Evolutionary conservation across 306 rosid species (phyloP), one percentile per base, ranked within the genome.

Genomic region (Vigna unguiculata): DNA sequence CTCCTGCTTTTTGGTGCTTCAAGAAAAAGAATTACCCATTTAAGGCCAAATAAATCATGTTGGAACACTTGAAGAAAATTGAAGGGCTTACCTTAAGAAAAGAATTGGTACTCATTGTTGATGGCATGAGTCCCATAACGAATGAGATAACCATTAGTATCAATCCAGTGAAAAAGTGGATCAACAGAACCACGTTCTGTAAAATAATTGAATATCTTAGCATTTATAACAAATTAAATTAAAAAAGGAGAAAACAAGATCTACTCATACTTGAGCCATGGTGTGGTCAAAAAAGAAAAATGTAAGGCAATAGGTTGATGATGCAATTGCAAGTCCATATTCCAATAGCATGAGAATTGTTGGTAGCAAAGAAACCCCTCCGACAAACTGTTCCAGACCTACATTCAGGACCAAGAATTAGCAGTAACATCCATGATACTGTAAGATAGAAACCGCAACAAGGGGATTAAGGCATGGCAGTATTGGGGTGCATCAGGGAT

Each of bases 361-460:
- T 28, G 91, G 89, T 74, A 87, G 74, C 80, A 95, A 78, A 76
- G 93, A 87, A 68, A 89, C 90, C 16, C 81, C 87, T 83, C 97
- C 98, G 80, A 95, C 88, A 87, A 95, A 95, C 76, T 92, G 98
- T 76, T 90, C 97, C 85, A 95, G 73, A 85, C 98, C 98, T 92
- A 81, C 36, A 69, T 64, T 74, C 69, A 59, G 60, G 40, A 75
- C 24, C 43, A 78, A 47, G 14, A 69, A 80, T 55, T 49, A 77
- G 80, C 53, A 66, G 3, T 28, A 65, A 67, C 24, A 57, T 25
- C 45, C 6, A 57, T 65, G 62, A 69, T 51, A 76, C 60, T 45
- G 55, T 55, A 47, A 71, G 69, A 53, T 65, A 69, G 22, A 78
- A 57, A 17, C 67, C 58, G 48, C 59, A 48, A 46, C 15, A 28